Evolutionary conservation across 2,329 filamentous ascomycete species (phyloP).

Genomic region (Fragosphaeria purpurea): DNA sequence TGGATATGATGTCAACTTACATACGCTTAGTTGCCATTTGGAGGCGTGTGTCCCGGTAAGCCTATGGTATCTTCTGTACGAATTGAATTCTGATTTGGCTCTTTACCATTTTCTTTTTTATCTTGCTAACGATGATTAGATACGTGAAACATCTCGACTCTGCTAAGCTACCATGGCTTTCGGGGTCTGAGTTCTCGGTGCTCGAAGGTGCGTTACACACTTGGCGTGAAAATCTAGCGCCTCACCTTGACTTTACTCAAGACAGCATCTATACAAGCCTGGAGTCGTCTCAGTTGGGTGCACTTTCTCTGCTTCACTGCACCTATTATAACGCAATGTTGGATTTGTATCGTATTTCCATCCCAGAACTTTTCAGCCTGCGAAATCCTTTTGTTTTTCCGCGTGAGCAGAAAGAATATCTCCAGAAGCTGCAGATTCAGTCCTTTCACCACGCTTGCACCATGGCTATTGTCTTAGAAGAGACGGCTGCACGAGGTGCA

Average conservation of each 20-base stretch:
- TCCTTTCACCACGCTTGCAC: constrained; percentile 29
- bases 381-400: constrained; percentile 30
- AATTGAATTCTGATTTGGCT: not conserved
- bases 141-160: constrained; percentile 33
- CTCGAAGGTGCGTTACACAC: constrained; percentile 29
- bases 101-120: constrained; percentile 6
- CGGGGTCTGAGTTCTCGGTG: constrained; percentile 31
- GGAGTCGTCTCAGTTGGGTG: constrained; percentile 35
- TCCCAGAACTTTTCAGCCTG: constrained; percentile 35
- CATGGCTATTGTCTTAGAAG: constrained; percentile 28
- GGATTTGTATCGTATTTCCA: constrained; percentile 35
- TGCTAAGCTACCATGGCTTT: constrained; percentile 30
- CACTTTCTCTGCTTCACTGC: constrained; percentile 33
- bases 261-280: constrained; percentile 36
- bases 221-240: constrained; percentile 32
- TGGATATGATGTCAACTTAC: constrained; percentile 33
- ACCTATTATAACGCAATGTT: constrained; percentile 36
- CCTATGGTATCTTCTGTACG: not conserved
- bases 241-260: constrained; percentile 32
- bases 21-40: constrained; percentile 31
- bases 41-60: constrained; percentile 28
- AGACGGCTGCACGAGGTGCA: constrained; percentile 30
- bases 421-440: constrained; percentile 26
- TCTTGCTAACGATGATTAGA: constrained; percentile 1
- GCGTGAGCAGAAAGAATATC: constrained; percentile 26